A percentile compares a stretch with the other conserved stretches of the same genome.
phyloP scores from a whole-genome alignment of 106 monocot genomes.

The Dendrobium catenatum region DNA sequence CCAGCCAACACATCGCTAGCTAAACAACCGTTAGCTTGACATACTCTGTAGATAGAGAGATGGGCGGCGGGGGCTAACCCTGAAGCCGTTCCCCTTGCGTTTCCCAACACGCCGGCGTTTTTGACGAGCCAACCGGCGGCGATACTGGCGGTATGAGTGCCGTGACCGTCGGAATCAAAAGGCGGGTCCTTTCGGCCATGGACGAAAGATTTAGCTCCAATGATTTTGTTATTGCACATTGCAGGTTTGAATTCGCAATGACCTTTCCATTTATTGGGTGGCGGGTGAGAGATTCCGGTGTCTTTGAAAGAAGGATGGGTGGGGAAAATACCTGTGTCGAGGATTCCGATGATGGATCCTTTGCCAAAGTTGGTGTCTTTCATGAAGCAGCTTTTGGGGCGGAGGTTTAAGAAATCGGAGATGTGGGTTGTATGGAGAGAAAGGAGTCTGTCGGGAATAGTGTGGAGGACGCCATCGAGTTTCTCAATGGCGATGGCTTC shows the following conservation, averaged over 20 bases:
- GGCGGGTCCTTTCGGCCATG: not conserved
- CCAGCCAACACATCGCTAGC: constrained; percentile 16
- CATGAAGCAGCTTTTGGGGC: constrained; percentile 3
- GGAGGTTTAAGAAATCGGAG: constrained; percentile 8
- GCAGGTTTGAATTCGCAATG: constrained; percentile 15
- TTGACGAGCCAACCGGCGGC: constrained; percentile 6
- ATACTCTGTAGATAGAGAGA: constrained; percentile 31
- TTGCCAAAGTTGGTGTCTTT: not conserved
- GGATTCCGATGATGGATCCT: constrained; percentile 11
- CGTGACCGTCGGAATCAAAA: constrained; percentile 6
- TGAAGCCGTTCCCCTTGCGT: not conserved
- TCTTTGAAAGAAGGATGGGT: constrained; percentile 14
- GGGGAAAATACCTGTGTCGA: constrained; percentile 5
- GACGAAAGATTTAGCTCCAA: constrained; percentile 7
- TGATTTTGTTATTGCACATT: constrained; percentile 38
- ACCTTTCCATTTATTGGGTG: constrained; percentile 28
- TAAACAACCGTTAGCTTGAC: constrained; percentile 8
- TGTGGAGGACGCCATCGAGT: constrained; percentile 5
- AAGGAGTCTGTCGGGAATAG: not conserved
- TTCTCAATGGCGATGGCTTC: constrained; percentile 9
- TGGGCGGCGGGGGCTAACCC: constrained; percentile 4
- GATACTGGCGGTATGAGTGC: constrained; percentile 6
- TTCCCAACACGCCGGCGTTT: constrained; percentile 2
- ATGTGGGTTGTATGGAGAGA: constrained; percentile 17
- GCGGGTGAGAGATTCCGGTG: constrained; percentile 9